These are phyloP conservation scores for Uromyces viciae-fabae DNA, from an alignment of 1,284 basidiomycete genomes.

Conservation along the genomic window DNA sequence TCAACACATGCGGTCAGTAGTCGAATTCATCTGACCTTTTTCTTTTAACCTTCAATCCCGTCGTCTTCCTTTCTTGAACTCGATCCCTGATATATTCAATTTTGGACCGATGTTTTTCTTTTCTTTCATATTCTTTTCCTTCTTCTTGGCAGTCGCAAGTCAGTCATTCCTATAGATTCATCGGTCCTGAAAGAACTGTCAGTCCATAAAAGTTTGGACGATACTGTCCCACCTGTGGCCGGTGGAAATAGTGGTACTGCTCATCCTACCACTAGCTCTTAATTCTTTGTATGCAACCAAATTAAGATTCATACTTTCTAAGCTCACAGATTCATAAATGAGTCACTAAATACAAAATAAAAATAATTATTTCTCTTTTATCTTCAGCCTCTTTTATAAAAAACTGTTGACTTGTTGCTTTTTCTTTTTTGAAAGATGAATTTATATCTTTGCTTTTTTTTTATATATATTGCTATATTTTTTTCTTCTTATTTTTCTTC, in stretches of 20 bases:
- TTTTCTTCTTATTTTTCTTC: not conserved
- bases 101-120: not conserved
- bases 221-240: constrained; percentile 18
- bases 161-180: constrained; percentile 56
- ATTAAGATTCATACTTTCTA: too few relatives aligned
- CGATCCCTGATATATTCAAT: not conserved
- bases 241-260: not conserved
- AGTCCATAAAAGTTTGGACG: constrained; percentile 53
- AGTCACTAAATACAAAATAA: too few relatives aligned
- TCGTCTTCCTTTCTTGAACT: not conserved
- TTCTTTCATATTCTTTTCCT: constrained; percentile 24
- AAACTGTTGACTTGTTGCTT: too few relatives aligned
- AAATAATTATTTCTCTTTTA: not conserved
- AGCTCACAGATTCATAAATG: too few relatives aligned
- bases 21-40: too few relatives aligned
- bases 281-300: too few relatives aligned
- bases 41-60: not conserved
- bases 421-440: too few relatives aligned
- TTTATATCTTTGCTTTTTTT: not conserved
- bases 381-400: not conserved
- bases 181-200: constrained; percentile 55
- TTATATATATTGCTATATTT: not conserved
- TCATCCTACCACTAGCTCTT: not conserved
- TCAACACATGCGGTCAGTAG: constrained; percentile 42
- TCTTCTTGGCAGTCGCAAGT: constrained; percentile 51